Conservation (phyloP, 495 filamentous ascomycete species). For the Podospora tetraspora region DNA sequence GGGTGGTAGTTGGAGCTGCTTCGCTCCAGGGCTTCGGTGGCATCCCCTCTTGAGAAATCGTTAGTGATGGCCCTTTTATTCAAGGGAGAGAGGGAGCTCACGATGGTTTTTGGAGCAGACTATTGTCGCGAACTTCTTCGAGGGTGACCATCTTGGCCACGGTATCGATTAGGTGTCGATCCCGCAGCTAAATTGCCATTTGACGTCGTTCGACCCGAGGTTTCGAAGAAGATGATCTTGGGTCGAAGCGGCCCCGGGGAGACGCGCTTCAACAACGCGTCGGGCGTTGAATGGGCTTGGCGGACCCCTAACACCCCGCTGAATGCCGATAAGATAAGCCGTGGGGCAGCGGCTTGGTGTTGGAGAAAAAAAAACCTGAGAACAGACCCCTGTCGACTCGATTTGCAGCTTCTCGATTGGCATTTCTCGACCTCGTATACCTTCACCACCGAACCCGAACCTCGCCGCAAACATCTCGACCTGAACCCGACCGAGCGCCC, state of each 20-base stretch:
- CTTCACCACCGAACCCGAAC: background rate
- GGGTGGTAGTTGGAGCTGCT: slow-evolving; percentile 65
- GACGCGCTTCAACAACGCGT: slow-evolving; percentile 6
- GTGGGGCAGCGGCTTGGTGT: slow-evolving; percentile 26
- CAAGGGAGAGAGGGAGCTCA: slow-evolving; percentile 10
- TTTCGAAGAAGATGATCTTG: background rate
- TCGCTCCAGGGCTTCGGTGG: slow-evolving; percentile 36
- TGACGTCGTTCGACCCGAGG: background rate
- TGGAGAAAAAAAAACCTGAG: slow-evolving; percentile 27
- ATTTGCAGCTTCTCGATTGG: slow-evolving; percentile 1
- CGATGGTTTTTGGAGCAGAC: slow-evolving; percentile 32
- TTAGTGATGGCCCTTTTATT: slow-evolving; percentile 8
- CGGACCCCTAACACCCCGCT: background rate
- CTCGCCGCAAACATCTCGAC: background rate
- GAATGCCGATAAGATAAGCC: slow-evolving; percentile 31
- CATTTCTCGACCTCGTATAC: background rate
- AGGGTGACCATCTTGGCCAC: slow-evolving; percentile 27
- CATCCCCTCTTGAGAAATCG: slow-evolving; percentile 33
- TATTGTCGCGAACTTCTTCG: slow-evolving; percentile 23
- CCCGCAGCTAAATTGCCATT: background rate
- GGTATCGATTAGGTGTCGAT: background rate
- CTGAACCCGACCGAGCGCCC: background rate
- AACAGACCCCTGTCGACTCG: slow-evolving; percentile 11
- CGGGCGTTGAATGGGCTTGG: slow-evolving; percentile 4
- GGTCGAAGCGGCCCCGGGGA: background rate